A percentile compares a stretch with the other conserved stretches of the same genome.
Evolutionary conservation across 2,329 filamentous ascomycete genomes (phyloP).

Genomic region (Conoideocrella luteorostrata): DNA sequence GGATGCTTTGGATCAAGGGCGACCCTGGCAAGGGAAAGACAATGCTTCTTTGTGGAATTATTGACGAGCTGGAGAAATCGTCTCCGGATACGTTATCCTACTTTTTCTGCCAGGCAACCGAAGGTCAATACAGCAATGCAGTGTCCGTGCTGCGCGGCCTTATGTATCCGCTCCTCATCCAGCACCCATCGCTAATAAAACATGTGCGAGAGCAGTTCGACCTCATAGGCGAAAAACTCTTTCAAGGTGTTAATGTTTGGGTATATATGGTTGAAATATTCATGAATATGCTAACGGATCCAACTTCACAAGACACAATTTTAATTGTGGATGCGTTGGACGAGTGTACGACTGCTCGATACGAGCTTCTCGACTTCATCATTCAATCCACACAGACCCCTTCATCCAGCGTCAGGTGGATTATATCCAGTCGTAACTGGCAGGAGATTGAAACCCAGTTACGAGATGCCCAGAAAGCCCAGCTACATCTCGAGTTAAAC

Average conservation of each 20-base stretch:
- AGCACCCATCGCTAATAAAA: conserved; percentile 25
- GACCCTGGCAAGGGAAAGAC: conserved; percentile 31
- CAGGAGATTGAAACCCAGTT: conserved; percentile 28
- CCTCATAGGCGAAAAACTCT: conserved; percentile 24
- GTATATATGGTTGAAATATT: conserved; percentile 31
- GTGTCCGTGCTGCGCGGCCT: conserved; percentile 36
- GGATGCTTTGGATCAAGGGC: conserved; percentile 27
- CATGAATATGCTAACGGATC: conserved; percentile 30
- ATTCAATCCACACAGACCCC: conserved; percentile 11
- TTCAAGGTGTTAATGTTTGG: conserved; percentile 33
- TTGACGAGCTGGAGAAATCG: conserved; percentile 14
- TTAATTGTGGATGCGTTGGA: conserved; percentile 42
- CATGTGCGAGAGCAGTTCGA: conserved; percentile 30
- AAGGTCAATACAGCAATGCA: conserved; percentile 30
- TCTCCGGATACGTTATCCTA: conserved; percentile 10
- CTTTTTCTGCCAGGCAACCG: conserved; percentile 38
- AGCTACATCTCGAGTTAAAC: conserved; percentile 31
- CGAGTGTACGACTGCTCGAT: conserved; percentile 27
- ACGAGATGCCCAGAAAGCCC: conserved; percentile 13
- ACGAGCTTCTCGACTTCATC: conserved; percentile 30
- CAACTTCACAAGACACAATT: conserved; percentile 17
- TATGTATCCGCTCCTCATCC: conserved; percentile 30
- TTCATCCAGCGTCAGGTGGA: conserved; percentile 29
- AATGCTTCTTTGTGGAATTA: conserved; percentile 26
- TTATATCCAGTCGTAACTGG: conserved; percentile 38